Evolutionary conservation across 164 flowering plant species (phyloP).

Genomic region (Tinospora cordifolia): DNA sequence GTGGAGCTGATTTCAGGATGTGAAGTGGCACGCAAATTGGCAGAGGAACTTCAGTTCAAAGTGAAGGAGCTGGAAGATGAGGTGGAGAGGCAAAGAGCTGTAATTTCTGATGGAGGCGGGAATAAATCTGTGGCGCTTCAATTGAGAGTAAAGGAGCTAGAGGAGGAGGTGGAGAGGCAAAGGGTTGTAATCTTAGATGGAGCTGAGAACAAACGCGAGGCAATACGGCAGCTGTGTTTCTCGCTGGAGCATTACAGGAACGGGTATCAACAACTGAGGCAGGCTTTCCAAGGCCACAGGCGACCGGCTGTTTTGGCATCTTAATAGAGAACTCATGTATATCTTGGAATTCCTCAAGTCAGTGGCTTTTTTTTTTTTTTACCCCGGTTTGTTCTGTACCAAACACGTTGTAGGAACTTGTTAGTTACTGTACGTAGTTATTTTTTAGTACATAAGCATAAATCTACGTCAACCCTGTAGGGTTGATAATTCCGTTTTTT

Average conservation of each 20-base stretch:
- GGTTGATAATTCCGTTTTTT: too few relatives aligned
- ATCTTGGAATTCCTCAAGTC: too few relatives aligned
- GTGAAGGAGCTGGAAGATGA: conserved; percentile 37
- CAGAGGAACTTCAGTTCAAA: conserved; percentile 21
- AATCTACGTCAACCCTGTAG: too few relatives aligned
- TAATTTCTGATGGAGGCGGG: conserved; percentile 27
- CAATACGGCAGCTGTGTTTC: conserved; percentile 74
- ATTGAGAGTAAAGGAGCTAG: conserved; percentile 24
- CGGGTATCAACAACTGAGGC: conserved; percentile 42
- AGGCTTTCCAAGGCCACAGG: conserved; percentile 37
- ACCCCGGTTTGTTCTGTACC: background rate
- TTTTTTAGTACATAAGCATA: too few relatives aligned
- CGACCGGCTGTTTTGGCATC: conserved; percentile 29
- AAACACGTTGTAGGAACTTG: too few relatives aligned
- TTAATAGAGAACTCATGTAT: conserved; percentile 4
- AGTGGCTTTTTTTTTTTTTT: too few relatives aligned
- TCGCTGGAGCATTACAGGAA: conserved; percentile 61
- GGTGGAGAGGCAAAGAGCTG: conserved; percentile 39
- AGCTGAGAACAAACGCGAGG: conserved; percentile 79
- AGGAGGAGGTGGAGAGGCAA: conserved; percentile 52
- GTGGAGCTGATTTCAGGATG: conserved; percentile 27
- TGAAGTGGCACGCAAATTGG: conserved; percentile 26
- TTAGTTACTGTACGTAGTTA: too few relatives aligned
- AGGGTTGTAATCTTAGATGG: conserved; percentile 35
- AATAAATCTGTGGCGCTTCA: conserved; percentile 2